Evolutionary conservation across 371 early-diverging fungal species (phyloP).

Genomic region (Mortierella sp.): DNA sequence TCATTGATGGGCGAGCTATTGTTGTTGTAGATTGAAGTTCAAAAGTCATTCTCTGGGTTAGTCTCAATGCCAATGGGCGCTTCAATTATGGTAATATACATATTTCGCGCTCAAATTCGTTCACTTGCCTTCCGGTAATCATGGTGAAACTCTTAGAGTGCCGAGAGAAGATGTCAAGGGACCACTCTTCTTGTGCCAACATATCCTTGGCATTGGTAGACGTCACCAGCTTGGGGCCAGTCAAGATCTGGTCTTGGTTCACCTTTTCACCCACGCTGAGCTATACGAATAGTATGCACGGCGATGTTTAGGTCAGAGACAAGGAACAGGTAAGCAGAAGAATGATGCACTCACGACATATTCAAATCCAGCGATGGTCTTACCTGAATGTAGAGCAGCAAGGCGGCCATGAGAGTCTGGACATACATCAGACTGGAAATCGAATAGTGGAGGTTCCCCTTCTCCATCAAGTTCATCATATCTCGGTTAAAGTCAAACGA

Average conservation of each 20-base stretch:
- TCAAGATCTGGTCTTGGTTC: conserved; percentile 17
- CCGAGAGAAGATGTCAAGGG: background rate
- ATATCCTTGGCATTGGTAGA: conserved; percentile 28
- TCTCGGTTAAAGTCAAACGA: conserved; percentile 36
- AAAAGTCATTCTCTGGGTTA: background rate
- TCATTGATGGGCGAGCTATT: conserved; percentile 30
- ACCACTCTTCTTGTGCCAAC: conserved; percentile 46
- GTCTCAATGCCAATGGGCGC: background rate
- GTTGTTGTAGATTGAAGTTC: background rate
- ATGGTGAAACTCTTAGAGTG: conserved; percentile 16
- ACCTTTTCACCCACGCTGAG: conserved; percentile 37
- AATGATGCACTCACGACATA: too few species aligned
- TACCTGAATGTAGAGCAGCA: conserved; percentile 48
- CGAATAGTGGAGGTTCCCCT: conserved; percentile 30
- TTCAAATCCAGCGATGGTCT: background rate
- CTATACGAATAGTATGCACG: conserved; percentile 8
- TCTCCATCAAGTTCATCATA: conserved; percentile 10
- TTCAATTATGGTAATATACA: too few species aligned
- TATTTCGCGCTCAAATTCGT: too few species aligned
- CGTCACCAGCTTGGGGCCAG: conserved; percentile 47
- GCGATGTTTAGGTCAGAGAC: background rate
- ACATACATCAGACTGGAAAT: conserved; percentile 38
- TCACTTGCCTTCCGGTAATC: conserved; percentile 45
- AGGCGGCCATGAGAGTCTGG: conserved; percentile 28
- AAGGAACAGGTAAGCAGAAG: background rate